Evolutionary conservation across 305 asterid species (phyloP), one percentile per base, ranked within the genome.

Genomic region (Ruellia speciosa): DNA sequence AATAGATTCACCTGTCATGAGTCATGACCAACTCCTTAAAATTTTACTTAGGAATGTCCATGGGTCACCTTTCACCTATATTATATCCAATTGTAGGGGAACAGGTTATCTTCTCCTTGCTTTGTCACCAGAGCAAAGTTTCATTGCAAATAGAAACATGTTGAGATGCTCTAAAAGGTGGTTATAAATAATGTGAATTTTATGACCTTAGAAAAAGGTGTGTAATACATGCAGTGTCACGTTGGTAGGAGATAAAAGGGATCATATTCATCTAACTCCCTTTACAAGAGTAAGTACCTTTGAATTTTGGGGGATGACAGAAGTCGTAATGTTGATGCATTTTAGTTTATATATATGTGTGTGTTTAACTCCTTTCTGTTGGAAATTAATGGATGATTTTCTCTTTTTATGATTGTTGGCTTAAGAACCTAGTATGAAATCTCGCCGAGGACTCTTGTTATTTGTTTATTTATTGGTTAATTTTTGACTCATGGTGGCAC

Each of bases 21-120:
- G 39, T 59, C 46, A 52, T n/a, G 18, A 41, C 41, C 60, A 14
- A 35, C 48, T 58, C 35, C 58, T 58, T 40, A 24, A 49, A 39
- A 8, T 18, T 14, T n/a, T 24, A 9, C 31, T 46, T 28, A 8
- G 53, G 48, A 17, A 58, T 17, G 61, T 33, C 18, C n/a, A 9
- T 45, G n/a, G 55, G 9, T 58, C 13, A 59, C 61, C 46, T 58
- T 19, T 37, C 3, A 6, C 19, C 18, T 52, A 11, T 18, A 10
- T 59, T 45, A 43, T 11, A 9, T 43, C 2, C 13, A 39, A 60
- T 18, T 20, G 33, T 40, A 52, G 52, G 14, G 33, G 24, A 10
- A 19, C 11, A 33, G 19, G 56, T 41, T 49, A 52, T 14, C 34
- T 34, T 15, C 48, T 39, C 13, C 47, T 45, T 46, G 35, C 51